Evolutionary conservation across 2,329 filamentous ascomycete species (phyloP), one percentile per base, ranked within the genome.

Genomic region (Alternaria solani): DNA sequence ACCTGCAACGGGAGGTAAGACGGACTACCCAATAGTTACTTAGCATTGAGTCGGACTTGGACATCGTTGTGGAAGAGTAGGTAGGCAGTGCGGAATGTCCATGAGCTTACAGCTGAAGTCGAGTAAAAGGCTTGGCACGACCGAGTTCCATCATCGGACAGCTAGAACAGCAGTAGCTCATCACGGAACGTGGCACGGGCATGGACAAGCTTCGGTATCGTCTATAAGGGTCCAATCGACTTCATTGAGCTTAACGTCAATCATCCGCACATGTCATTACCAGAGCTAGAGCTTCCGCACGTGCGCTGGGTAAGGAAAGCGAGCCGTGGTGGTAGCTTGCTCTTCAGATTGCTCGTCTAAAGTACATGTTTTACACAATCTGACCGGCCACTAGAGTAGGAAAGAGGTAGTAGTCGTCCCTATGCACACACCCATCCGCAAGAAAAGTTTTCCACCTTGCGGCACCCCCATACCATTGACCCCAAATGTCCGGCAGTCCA

Each of bases 331-430:
- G 75, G 74, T 75, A 77, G 70, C 69, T 78, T 76, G 75, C 74
- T 78, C 75, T 75, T 77, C 75, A 77, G 75, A 77, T 78, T 77
- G 75, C 68, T 73, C 72, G 70, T 78, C 75, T 78, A 78, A 77
- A 78, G 75, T 78, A 78, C 75, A 78, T 78, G 75, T 78, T 78
- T 78, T 78, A 78, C 75, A 77, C 75, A 78, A 78, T 77, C 75
- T 76, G 75, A 77, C 75, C 75, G 72, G 75, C 75, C 75, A 77
- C 75, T 77, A 76, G 69, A 74, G 67, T 72, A 68, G 71, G 67
- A 73, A 75, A 73, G 67, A 69, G 66, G 71, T 72, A 71, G 73
- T 76, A 71, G 74, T 76, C 75, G 67, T 70, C 69, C 73, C 67
- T 77, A 77, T 78, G 75, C 74, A 78, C 75, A 76, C 75, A 76